A percentile compares a stretch with the other conserved stretches of the same genome.
phyloP scores from a whole-genome alignment of 257 asterid species.

The Forsythia suspensa region DNA sequence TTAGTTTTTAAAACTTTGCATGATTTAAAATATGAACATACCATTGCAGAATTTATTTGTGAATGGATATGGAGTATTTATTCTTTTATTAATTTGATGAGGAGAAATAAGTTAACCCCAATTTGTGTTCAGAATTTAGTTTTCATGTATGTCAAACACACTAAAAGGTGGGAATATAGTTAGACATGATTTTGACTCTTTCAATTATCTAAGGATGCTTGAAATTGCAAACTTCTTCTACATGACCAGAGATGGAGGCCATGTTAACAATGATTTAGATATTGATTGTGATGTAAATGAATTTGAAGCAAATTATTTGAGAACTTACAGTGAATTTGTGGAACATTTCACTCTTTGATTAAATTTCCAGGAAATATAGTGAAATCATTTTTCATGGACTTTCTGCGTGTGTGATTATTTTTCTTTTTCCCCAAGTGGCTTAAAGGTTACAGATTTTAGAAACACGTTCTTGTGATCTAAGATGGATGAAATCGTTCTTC shows the following conservation, averaged over 20 bases:
- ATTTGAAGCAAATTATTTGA: not conserved
- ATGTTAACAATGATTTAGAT: not conserved
- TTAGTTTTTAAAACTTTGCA: not conserved
- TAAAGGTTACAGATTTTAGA: not conserved
- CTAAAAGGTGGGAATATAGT: not conserved
- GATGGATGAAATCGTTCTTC: not conserved
- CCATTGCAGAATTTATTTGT: not conserved
- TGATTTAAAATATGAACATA: not conserved
- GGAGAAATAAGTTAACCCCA: not conserved
- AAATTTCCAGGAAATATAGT: not conserved
- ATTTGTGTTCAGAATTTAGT: not conserved
- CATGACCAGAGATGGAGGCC: not conserved
- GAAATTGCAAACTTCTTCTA: not conserved
- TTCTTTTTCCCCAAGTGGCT: not conserved
- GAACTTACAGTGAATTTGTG: not conserved
- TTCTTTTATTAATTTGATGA: no score
- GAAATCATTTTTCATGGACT: not conserved
- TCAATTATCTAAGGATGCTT: not conserved
- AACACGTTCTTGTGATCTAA: not conserved
- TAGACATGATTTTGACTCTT: not conserved
- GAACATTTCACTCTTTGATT: not conserved
- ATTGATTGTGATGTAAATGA: not conserved
- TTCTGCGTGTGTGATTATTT: not conserved
- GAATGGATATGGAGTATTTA: not conserved
- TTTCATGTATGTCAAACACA: not conserved